Evolutionary conservation across 805 yeast genomes (phyloP).

Genomic region (Myxozyma monticola): DNA sequence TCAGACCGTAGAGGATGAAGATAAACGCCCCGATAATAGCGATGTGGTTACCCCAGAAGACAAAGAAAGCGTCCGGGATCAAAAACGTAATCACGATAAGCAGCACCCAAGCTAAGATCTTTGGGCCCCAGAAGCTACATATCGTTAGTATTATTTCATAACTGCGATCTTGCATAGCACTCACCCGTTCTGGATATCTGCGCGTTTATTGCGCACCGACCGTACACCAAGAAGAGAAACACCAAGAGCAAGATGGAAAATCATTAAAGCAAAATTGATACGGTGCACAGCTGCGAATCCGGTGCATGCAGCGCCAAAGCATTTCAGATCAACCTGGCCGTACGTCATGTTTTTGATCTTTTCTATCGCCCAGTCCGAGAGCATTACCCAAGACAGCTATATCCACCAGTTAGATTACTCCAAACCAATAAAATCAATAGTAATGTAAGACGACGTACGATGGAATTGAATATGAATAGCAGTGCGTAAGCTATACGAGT

Average conservation of each 20-base stretch:
- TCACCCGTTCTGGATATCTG: conserved; percentile 78
- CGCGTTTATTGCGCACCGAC: conserved; percentile 74
- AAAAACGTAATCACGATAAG: conserved; percentile 65
- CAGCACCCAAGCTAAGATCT: conserved; percentile 59
- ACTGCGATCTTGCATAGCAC: background rate
- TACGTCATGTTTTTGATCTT: conserved; percentile 71
- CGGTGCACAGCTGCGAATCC: conserved; percentile 94
- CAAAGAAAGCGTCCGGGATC: conserved; percentile 83
- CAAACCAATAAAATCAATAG: background rate
- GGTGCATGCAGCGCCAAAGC: conserved; percentile 81
- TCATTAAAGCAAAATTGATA: conserved; percentile 81
- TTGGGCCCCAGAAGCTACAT: conserved; percentile 68
- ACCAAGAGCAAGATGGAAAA: conserved; percentile 73
- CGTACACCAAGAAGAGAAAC: conserved; percentile 67
- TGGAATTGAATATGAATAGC: conserved; percentile 71
- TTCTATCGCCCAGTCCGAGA: conserved; percentile 74
- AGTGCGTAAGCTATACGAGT: conserved; percentile 87
- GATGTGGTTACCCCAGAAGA: conserved; percentile 87
- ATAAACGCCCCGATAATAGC: conserved; percentile 81
- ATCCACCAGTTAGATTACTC: background rate
- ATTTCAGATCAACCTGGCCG: conserved; percentile 67
- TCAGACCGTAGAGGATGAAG: conserved; percentile 85
- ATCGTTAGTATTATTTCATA: background rate
- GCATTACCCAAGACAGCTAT: conserved; percentile 81
- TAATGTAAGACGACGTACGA: no score